Conservation (phyloP, 305 asterid genomes). For the Fraxinus dipetala region DNA sequence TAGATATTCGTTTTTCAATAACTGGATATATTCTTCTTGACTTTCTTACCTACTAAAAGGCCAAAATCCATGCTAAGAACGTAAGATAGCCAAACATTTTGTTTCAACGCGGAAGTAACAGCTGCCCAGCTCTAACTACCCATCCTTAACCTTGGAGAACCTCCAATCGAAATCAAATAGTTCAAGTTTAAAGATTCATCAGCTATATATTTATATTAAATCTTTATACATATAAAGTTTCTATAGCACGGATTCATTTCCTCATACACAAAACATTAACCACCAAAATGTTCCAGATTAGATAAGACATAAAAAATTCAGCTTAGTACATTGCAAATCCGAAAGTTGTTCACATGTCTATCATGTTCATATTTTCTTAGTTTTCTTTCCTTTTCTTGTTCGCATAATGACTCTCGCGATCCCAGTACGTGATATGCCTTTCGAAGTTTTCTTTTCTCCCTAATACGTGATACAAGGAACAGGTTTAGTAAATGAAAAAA, state of each 20-base stretch:
- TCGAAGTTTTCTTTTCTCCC: neutral
- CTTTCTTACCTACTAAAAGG: neutral
- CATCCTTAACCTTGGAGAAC: neutral
- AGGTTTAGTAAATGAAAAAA: neutral
- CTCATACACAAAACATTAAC: neutral
- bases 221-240: neutral
- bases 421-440: neutral
- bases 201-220: neutral
- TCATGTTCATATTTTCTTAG: neutral
- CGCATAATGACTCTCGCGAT: neutral
- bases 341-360: neutral
- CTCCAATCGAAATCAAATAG: neutral
- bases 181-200: neutral
- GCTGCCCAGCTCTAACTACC: neutral
- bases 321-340: neutral
- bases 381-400: neutral
- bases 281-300: neutral
- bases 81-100: neutral
- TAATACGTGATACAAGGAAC: neutral
- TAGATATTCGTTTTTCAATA: neutral
- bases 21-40: neutral
- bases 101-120: neutral
- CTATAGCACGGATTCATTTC: neutral
- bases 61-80: neutral
- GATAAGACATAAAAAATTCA: neutral